Percentiles rank a stretch among this genome's conserved stretches.
These are phyloP conservation scores for Acanthamoeba triangularis DNA, from an alignment of 208 protist species.

Conservation along the genomic window DNA sequence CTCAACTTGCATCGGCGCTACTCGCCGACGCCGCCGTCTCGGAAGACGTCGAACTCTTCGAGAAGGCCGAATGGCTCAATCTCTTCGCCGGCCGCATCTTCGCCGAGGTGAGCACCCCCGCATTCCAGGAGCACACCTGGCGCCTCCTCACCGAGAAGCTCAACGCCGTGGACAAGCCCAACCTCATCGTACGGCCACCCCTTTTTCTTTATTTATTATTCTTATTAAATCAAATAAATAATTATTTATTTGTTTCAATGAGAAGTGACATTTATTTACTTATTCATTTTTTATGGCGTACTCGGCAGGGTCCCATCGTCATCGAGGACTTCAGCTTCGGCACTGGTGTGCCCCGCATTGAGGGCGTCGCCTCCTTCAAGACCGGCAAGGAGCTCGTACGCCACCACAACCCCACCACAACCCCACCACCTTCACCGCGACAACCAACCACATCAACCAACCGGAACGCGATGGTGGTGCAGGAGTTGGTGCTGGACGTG, in stretches of 20 bases:
- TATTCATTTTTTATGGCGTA: no score
- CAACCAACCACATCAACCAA: not conserved
- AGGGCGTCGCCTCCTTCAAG: constrained; percentile 10
- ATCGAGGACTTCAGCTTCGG: constrained; percentile 40
- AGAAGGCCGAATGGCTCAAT: constrained; percentile 31
- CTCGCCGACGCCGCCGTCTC: constrained; percentile 3
- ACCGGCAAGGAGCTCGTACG: constrained; percentile 18
- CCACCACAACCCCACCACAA: no score
- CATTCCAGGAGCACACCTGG: not conserved
- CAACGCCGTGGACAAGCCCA: constrained; percentile 32
- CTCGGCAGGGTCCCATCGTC: not conserved
- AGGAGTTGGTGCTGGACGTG: constrained; percentile 39
- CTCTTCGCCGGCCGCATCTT: constrained; percentile 49
- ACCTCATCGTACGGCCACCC: not conserved
- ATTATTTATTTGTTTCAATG: no score
- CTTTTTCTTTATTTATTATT: no score
- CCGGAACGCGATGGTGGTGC: not conserved
- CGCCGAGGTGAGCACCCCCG: constrained; percentile 14
- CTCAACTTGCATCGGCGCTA: not conserved
- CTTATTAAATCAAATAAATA: no score
- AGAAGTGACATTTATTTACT: not conserved
- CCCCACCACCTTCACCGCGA: not conserved
- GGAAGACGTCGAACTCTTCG: not conserved
- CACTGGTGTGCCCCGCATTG: not conserved
- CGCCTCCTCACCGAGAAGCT: constrained; percentile 31